phyloP scores from a whole-genome alignment of 345 rosid genomes.

The Arabidopsis suecica region DNA sequence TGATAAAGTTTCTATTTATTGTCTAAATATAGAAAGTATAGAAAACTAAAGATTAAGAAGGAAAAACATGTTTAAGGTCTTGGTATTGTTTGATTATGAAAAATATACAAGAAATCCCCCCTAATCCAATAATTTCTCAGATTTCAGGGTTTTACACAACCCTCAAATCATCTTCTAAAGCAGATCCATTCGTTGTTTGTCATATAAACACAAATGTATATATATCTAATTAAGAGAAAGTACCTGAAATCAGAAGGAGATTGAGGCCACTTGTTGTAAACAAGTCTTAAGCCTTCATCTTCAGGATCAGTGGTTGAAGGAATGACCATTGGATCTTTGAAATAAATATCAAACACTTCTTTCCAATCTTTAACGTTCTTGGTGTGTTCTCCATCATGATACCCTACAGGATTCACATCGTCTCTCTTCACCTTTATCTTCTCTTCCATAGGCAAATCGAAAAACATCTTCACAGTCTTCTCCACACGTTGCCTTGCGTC shows the following conservation, averaged over 20 bases:
- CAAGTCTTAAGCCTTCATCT: conserved; percentile 47
- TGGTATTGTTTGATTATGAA: not conserved
- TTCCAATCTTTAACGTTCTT: conserved; percentile 74
- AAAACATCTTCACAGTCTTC: conserved; percentile 49
- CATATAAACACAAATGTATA: not conserved
- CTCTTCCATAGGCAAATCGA: conserved; percentile 55
- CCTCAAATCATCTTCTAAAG: not conserved
- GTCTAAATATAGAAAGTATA: not conserved
- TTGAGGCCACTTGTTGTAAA: conserved; percentile 65
- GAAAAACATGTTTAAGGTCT: not conserved
- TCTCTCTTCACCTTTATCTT: conserved; percentile 63
- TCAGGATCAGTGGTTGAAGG: conserved; percentile 55
- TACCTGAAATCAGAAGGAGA: conserved; percentile 59
- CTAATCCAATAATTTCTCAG: not conserved
- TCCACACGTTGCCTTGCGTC: conserved; percentile 44
- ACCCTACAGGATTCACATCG: conserved; percentile 56
- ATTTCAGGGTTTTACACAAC: not conserved
- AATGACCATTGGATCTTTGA: conserved; percentile 55
- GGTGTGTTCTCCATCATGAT: conserved; percentile 68
- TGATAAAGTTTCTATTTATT: conserved; percentile 8
- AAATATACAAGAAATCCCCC: not conserved
- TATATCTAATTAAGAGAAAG: not conserved
- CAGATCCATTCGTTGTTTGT: not conserved
- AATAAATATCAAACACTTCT: conserved; percentile 63
- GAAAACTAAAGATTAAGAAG: not conserved